Evolutionary conservation across 495 filamentous ascomycete species (phyloP), one percentile per base, ranked within the genome.

Genomic region (Jackrogersella multiformis): DNA sequence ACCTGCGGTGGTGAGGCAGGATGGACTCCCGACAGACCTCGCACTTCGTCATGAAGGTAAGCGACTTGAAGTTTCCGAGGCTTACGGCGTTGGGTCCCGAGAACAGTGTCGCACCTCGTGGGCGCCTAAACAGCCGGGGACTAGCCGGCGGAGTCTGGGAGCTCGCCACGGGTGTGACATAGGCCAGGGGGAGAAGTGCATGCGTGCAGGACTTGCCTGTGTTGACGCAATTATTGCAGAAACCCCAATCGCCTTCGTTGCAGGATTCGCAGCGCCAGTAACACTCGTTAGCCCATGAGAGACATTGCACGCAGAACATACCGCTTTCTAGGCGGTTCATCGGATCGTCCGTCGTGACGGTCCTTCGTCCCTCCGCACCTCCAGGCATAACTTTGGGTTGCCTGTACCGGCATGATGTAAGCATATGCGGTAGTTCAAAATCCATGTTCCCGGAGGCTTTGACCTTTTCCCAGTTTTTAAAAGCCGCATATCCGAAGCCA

Each of bases 241-340:
- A 97, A 0, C 93, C 93, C 93, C 93, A 97, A 70, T 93, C 92
- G 23, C 91, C 93, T 55, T 94, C 89, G 69, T 96, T 96, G 77
- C 93, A 97, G 35, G 80, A 67, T 56, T 86, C 85, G 75, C 93
- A 97, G 60, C 89, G 86, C 93, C 92, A 97, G 73, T 89, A 93
- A 73, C 89, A 92, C 20, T 88, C 83, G 61, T 95, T 92, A 0
- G 91, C 81, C 75, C 85, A 88, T 0, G 84, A 80, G n/a, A 81
- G 76, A 70, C 93, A 97, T 38, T 85, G 82, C 23, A 86, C 84
- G 77, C 93, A 97, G 75, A 97, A 97, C 20, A 88, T 83, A n/a
- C 93, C 93, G 44, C 82, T 85, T 73, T 92, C 85, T n/a, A 96
- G 77, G 15, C 91, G 81, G 32, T 80, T 80, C 6, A 81, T 73